Evolutionary conservation across 2,329 filamentous ascomycete genomes (phyloP).

Genomic region (Cladosporium sphaerospermum): DNA sequence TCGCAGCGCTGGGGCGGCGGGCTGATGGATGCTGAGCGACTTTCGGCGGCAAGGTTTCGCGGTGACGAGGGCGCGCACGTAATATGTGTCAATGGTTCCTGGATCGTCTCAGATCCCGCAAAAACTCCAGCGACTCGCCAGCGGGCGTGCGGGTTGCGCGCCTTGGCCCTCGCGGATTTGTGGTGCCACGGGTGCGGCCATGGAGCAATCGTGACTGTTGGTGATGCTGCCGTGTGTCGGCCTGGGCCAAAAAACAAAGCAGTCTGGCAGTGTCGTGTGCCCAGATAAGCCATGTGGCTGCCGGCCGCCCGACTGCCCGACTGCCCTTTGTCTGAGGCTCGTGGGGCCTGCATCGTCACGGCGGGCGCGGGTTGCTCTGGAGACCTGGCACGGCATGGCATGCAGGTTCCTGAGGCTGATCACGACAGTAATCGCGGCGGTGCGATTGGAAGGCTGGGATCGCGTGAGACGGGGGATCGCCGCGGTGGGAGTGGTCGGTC

Average conservation of each 20-base stretch:
- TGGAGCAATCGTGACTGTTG: too few relatives aligned
- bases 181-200: too few relatives aligned
- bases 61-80: neutral
- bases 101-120: constrained; percentile 3
- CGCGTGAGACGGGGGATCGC: neutral
- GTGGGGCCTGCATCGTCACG: neutral
- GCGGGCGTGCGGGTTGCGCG: too few relatives aligned
- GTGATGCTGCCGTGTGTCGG: too few relatives aligned
- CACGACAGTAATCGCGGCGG: neutral
- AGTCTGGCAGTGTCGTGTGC: neutral
- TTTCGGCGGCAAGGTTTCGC: neutral
- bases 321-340: neutral
- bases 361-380: neutral
- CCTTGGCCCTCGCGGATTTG: too few relatives aligned
- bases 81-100: constrained; percentile 9
- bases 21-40: neutral
- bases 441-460: neutral
- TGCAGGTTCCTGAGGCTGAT: neutral
- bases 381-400: neutral
- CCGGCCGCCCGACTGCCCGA: neutral
- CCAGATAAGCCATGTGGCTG: neutral
- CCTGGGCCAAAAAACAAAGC: neutral
- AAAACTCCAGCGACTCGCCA: neutral
- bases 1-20: too few relatives aligned
- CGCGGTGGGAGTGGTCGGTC: neutral